Base-by-base conservation (phyloP, 305 asterid species). In the Euphrasia arctica region DNA sequence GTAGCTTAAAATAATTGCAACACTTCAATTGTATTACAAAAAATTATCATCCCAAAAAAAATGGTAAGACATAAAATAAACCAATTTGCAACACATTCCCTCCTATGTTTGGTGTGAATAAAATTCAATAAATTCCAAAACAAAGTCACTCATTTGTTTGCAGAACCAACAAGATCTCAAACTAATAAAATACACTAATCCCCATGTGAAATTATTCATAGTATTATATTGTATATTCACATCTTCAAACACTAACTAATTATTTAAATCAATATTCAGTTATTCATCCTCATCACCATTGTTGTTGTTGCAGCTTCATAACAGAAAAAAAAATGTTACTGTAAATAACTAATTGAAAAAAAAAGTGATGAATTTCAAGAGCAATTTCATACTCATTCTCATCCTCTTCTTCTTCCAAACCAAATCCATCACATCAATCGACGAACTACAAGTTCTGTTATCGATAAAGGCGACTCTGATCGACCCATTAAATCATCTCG, bases 131-230 rank as follows among this genome's bases (percentile, higher is more conserved):
- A 85, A 74, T 67, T 77, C 89, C 80, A 81, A 83, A 73, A 60
- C 45, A 27, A 50, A 74, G 68, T 64, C 76, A 62, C 74, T 64
- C 73, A 77, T 71, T 78, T 83, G 68, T 82, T 78, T 60, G 83
- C 76, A 78, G 79, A 78, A 86, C 91, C 89, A 75, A 87, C 91
- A 75, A 87, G 85, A 90, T 83, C 92, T 81, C 95, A 86, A 18
- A 54, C 6, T 14, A 54, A 22, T 22, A 42, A 11, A 27, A 50
- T 49, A 32, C 58, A 49, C 76, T 71, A 62, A 80, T 70, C 79
- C 80, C 68, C 66, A 72, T 66, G 36, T 70, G 71, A 60, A 52
- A n/a, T 47, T 9, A 8, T 28, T 69, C 56, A 10, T 48, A 52
- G 48, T 73, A 18, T 5, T 15, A 52, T 52, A 52, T 52, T 18